Evolutionary conservation across 371 early-diverging fungal species (phyloP), one percentile per base, ranked within the genome.

Genomic region (Syncephalastrum racemosum): DNA sequence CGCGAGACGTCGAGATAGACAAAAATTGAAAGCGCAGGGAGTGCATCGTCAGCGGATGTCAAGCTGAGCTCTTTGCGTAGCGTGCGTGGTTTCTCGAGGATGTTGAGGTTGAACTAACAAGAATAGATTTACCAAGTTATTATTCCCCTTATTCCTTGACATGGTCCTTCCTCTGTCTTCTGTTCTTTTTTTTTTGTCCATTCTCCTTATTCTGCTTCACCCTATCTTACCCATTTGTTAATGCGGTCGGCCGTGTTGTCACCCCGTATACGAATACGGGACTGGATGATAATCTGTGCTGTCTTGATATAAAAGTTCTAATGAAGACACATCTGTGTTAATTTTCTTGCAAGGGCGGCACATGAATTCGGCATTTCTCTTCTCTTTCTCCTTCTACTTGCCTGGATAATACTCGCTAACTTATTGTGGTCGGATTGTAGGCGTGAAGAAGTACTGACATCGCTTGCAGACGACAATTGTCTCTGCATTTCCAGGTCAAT

Each of bases 41-140:
- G 81, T 24, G 58, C 46, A 31, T 62, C 22, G 72, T 72, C 13
- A 59, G 61, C 18, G 69, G 59, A 45, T 83, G 76, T 90, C 90
- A 92, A 80, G 63, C 79, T 86, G 50, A 85, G 70, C 53, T 88
- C 89, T 18, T 85, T 84, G 58, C 79, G 75, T 57, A 86, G 75
- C 8, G 79, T 75, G 43, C 85, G 87, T 24, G 86, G 68, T 47
- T 91, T 90, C 56, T 86, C 86, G n/a, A 58, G 27, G 55, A 86
- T 67, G 45, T 87, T 86, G 45, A 93, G 58, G 60, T 89, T 91
- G 76, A 93, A 93, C 93, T 89, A 23, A 41, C 44, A 59, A 66
- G 13, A 54, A 43, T 24, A 10, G 2, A 19, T 22, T 23, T 54
- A 27, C 20, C 4, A 40, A n/a, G 46, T 43, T 27, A 10, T 16